phyloP scores from a whole-genome alignment of 805 yeast species.

The Ogataea allantospora region DNA sequence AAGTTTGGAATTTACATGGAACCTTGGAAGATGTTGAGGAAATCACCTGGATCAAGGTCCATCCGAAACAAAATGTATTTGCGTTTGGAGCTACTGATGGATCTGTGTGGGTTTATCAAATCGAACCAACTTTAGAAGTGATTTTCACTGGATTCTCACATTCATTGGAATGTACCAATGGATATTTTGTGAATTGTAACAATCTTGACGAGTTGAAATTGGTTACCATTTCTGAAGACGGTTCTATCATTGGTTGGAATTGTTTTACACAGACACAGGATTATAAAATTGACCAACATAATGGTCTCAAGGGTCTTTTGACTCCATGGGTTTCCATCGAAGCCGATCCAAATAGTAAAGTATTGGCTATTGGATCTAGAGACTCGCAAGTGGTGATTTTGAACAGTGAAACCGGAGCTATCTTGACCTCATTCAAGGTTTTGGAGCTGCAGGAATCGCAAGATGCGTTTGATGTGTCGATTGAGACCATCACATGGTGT shows the following conservation, averaged over 20 bases:
- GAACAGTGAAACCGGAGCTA: conserved; percentile 69
- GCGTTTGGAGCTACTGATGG: conserved; percentile 95
- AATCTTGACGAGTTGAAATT: conserved; percentile 61
- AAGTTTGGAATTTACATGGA: conserved; percentile 71
- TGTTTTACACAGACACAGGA: conserved; percentile 71
- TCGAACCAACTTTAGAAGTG: conserved; percentile 63
- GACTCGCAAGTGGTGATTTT: conserved; percentile 85
- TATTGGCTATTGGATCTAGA: conserved; percentile 79
- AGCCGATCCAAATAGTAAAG: conserved; percentile 43
- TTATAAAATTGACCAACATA: conserved; percentile 63
- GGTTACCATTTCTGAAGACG: conserved; percentile 81
- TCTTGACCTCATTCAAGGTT: conserved; percentile 64
- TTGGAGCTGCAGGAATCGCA: conserved; percentile 54
- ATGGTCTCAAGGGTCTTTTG: conserved; percentile 62
- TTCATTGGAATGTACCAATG: conserved; percentile 75
- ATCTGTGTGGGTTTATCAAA: conserved; percentile 88
- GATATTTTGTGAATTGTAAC: conserved; percentile 63
- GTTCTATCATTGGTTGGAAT: conserved; percentile 85
- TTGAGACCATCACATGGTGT: conserved; percentile 85
- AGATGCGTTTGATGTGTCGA: conserved; percentile 62
- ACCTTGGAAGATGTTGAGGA: conserved; percentile 88
- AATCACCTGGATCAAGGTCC: conserved; percentile 77
- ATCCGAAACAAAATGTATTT: conserved; percentile 72
- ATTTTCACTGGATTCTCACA: conserved; percentile 81
- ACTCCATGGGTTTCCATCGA: conserved; percentile 88